Conservation (phyloP, 345 rosid genomes). For the Angophora floribunda region DNA sequence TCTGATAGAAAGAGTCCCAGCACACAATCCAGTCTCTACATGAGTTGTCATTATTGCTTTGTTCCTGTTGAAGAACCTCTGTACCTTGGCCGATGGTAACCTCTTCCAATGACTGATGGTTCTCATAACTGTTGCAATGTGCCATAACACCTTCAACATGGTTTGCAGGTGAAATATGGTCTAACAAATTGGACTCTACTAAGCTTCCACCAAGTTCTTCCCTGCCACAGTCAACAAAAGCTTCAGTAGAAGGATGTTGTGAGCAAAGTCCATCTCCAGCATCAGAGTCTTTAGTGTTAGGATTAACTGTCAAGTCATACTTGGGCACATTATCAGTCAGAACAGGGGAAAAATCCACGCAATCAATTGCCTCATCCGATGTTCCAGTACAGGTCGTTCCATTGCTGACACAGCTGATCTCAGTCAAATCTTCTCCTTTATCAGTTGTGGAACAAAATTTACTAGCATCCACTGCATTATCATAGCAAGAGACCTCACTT, state of each 20-base stretch:
- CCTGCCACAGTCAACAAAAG: constrained; percentile 4
- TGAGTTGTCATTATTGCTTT: constrained; percentile 1
- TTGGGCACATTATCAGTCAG: neutral
- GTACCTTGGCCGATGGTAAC: constrained; percentile 8
- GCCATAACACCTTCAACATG: constrained; percentile 1
- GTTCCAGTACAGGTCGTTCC: constrained; percentile 1
- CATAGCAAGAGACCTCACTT: constrained; percentile 41
- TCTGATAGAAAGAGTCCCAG: constrained; percentile 68
- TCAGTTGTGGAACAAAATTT: neutral
- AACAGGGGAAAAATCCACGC: neutral
- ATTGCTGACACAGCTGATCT: neutral
- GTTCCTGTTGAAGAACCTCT: constrained; percentile 10
- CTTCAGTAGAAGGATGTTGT: constrained; percentile 8
- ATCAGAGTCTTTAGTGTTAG: constrained; percentile 2
- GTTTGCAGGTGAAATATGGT: neutral
- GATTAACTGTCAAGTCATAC: constrained; percentile 5
- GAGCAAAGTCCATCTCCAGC: constrained; percentile 4
- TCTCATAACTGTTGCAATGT: constrained; percentile 1
- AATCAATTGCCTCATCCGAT: constrained; percentile 2
- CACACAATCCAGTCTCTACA: constrained; percentile 50
- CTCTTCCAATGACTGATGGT: constrained; percentile 1
- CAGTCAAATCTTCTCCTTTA: constrained; percentile 12
- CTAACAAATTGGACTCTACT: constrained; percentile 6
- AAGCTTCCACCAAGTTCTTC: constrained; percentile 7
- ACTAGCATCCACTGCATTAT: constrained; percentile 38